These are phyloP conservation scores for Claviceps fusiformis DNA, from an alignment of 2,329 filamentous ascomycete genomes.

Conservation along the genomic window DNA sequence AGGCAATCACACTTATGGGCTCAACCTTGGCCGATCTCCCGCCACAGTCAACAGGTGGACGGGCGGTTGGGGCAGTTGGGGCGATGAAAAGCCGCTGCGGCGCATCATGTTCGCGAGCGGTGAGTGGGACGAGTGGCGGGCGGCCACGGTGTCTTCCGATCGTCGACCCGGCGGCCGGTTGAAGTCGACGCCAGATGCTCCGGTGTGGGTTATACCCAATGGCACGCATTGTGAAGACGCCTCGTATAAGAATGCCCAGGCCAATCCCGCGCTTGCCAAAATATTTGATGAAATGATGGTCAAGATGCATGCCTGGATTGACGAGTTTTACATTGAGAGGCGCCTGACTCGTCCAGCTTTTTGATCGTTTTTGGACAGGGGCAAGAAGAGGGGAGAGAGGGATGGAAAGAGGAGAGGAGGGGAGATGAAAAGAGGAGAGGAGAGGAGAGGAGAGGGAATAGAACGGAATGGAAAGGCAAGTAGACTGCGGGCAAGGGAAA, in stretches of 20 bases:
- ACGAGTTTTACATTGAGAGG: constrained; percentile 27
- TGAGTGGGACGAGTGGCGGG: constrained; percentile 46
- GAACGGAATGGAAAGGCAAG: too few relatives aligned
- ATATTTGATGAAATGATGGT: background rate
- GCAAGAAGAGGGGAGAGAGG: background rate
- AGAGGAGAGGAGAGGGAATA: too few relatives aligned
- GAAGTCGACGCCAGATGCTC: constrained; percentile 27
- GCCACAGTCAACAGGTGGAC: constrained; percentile 39
- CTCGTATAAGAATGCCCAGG: constrained; percentile 27
- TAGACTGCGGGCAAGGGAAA: too few relatives aligned
- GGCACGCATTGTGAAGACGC: constrained; percentile 44
- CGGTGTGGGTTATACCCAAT: constrained; percentile 38
- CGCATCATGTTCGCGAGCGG: constrained; percentile 46
- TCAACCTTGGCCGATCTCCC: constrained; percentile 16
- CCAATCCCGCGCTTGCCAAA: constrained; percentile 31
- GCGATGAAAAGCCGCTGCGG: constrained; percentile 29
- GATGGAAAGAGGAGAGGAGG: background rate
- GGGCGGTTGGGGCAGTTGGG: constrained; percentile 48
- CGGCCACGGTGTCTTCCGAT: constrained; percentile 36
- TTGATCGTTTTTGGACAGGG: too few relatives aligned
- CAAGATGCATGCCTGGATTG: constrained; percentile 39
- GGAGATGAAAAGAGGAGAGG: too few relatives aligned
- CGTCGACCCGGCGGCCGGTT: constrained; percentile 42
- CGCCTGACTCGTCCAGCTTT: background rate
- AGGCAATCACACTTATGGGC: constrained; percentile 7